Percentiles rank a stretch among this genome's conserved stretches.
Evolutionary conservation across 2,329 filamentous ascomycete species (phyloP).

Genomic region (Ophiocordyceps unilateralis): DNA sequence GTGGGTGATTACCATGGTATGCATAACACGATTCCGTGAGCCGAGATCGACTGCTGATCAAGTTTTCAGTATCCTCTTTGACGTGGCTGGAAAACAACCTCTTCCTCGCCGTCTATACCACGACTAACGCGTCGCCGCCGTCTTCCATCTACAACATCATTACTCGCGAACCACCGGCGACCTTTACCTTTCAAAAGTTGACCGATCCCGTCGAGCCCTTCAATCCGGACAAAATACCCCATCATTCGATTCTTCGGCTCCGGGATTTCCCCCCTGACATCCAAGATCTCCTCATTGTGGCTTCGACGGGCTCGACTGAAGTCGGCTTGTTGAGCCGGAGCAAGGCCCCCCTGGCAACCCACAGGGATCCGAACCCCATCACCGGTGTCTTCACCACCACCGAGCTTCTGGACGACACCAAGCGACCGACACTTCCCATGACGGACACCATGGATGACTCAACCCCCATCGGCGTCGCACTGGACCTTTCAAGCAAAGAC

Average conservation of each 20-base stretch:
- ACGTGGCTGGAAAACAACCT: constrained; percentile 79
- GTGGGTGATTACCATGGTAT: constrained; percentile 48
- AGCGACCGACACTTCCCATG: constrained; percentile 60
- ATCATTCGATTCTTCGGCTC: constrained; percentile 63
- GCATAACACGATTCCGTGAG: constrained; percentile 7
- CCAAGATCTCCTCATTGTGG: constrained; percentile 64
- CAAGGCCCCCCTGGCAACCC: constrained; percentile 44
- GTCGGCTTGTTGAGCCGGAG: constrained; percentile 65
- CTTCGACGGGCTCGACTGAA: constrained; percentile 65
- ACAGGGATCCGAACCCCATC: constrained; percentile 40
- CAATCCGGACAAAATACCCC: constrained; percentile 46
- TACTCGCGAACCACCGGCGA: constrained; percentile 40
- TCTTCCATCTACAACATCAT: constrained; percentile 66
- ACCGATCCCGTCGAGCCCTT: constrained; percentile 60
- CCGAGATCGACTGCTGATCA: neutral
- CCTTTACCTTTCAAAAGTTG: constrained; percentile 58
- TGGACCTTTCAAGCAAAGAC: constrained; percentile 74
- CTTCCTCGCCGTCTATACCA: constrained; percentile 68
- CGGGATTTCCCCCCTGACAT: constrained; percentile 66
- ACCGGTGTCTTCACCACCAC: constrained; percentile 58
- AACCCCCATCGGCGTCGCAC: constrained; percentile 60
- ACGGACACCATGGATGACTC: constrained; percentile 42
- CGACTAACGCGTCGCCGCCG: constrained; percentile 37
- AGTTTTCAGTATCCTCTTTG: constrained; percentile 50
- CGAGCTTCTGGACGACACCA: constrained; percentile 54